phyloP scores from a whole-genome alignment of 345 rosid genomes.

The Geranium rotundifolium region DNA sequence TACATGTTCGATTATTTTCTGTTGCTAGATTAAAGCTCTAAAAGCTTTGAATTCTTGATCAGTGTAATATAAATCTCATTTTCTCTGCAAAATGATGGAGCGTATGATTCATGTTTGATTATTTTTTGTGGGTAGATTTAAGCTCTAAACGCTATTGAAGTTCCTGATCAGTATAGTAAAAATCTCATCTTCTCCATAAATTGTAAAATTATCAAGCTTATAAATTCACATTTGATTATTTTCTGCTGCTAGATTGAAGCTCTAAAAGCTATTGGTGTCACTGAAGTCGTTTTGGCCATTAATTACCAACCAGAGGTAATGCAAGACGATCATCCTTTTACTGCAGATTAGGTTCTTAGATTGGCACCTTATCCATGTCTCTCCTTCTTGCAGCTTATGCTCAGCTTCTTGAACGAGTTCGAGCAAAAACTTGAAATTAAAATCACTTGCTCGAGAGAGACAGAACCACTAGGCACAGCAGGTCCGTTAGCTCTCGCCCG shows the following conservation, averaged over 20 bases:
- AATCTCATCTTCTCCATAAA: too few species aligned
- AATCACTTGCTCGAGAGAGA: slow-evolving; percentile 95
- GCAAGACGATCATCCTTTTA: not conserved
- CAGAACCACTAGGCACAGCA: slow-evolving; percentile 97
- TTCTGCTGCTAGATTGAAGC: slow-evolving; percentile 65
- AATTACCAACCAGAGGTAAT: slow-evolving; percentile 95
- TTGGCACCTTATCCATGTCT: not conserved
- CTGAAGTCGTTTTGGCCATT: slow-evolving; percentile 92
- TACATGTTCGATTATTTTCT: too few species aligned
- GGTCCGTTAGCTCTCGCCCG: slow-evolving; percentile 97
- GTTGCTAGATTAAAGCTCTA: too few species aligned
- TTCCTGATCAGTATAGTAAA: too few species aligned
- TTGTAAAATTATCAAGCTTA: too few species aligned
- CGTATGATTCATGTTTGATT: slow-evolving; percentile 4
- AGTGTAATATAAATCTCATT: too few species aligned
- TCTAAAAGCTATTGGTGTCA: slow-evolving; percentile 87
- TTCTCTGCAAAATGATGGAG: not conserved
- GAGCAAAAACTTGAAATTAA: slow-evolving; percentile 80
- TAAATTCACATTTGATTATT: too few species aligned
- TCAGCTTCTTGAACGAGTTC: slow-evolving; percentile 85
- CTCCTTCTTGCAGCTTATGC: slow-evolving; percentile 48
- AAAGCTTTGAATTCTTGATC: too few species aligned
- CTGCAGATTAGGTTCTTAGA: not conserved
- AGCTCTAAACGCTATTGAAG: too few species aligned
- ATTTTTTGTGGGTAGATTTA: too few species aligned